phyloP scores from a whole-genome alignment of 352 stramenopile species.

The Pythium graminicola region DNA sequence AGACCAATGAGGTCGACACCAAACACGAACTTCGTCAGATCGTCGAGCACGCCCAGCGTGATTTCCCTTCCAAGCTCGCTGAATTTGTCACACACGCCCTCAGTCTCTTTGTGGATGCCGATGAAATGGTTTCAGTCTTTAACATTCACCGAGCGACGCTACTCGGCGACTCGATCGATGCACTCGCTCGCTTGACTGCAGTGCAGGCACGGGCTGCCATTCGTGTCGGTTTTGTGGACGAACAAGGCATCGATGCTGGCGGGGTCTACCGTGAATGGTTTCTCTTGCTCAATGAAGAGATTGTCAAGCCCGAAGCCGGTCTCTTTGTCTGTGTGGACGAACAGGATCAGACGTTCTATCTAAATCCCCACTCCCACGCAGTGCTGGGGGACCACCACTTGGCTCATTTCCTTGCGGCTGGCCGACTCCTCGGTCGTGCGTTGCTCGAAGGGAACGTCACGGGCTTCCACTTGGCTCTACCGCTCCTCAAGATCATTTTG shows the following conservation, averaged over 20 bases:
- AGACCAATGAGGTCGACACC: background rate
- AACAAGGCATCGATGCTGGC: conserved; percentile 53
- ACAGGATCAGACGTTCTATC: conserved; percentile 29
- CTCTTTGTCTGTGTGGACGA: conserved; percentile 26
- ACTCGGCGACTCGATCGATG: conserved; percentile 24
- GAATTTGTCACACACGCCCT: conserved; percentile 27
- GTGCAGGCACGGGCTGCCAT: conserved; percentile 27
- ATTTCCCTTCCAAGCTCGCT: conserved; percentile 32
- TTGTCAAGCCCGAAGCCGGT: conserved; percentile 19
- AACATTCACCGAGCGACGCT: conserved; percentile 21
- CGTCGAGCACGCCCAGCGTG: conserved; percentile 10
- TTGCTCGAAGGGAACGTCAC: conserved; percentile 78
- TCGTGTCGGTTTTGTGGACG: conserved; percentile 48
- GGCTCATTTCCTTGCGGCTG: too few species aligned
- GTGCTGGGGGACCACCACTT: too few species aligned
- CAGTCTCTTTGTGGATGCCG: conserved; percentile 9
- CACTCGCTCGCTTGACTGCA: conserved; percentile 13
- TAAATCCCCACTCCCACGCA: too few species aligned
- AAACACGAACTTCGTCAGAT: conserved; percentile 10
- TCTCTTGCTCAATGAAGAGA: conserved; percentile 28
- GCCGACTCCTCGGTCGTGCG: conserved; percentile 24
- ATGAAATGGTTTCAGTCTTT: conserved; percentile 18
- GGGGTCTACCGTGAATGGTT: conserved; percentile 71
- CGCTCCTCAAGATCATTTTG: conserved; percentile 92
- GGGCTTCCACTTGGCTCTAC: conserved; percentile 82